A percentile compares a stretch with the other conserved stretches of the same genome.
Conservation (phyloP, 495 filamentous ascomycete genomes). For the Parachaetomium inaequale region DNA sequence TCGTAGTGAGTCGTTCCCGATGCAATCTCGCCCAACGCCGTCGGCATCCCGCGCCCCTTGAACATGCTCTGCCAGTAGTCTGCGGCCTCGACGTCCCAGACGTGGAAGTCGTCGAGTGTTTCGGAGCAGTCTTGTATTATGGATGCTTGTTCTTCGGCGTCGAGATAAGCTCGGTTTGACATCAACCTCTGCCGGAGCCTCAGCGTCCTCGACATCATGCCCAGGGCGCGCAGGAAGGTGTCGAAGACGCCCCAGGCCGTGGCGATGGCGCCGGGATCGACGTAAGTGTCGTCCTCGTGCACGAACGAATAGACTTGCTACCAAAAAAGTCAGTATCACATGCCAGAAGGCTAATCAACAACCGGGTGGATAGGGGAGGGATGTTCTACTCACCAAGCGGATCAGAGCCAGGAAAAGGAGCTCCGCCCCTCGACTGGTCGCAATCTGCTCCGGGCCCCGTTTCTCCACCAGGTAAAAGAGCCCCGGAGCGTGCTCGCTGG, state of each 20-base stretch:
- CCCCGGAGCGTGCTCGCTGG: slow-evolving; percentile 13
- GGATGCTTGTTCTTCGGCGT: slow-evolving; percentile 5
- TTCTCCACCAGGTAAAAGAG: slow-evolving; percentile 18
- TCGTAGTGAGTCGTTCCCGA: slow-evolving; percentile 17
- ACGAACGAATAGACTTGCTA: slow-evolving; percentile 16
- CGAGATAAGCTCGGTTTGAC: background rate
- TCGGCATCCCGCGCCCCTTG: slow-evolving; percentile 18
- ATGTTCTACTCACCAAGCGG: slow-evolving; percentile 8
- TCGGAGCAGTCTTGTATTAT: slow-evolving; percentile 22
- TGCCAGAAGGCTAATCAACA: background rate
- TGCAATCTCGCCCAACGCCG: slow-evolving; percentile 22
- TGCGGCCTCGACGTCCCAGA: slow-evolving; percentile 24
- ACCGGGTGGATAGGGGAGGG: background rate
- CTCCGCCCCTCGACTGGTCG: slow-evolving; percentile 14
- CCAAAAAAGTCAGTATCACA: background rate
- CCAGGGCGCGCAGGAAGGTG: slow-evolving; percentile 12
- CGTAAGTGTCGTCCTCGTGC: slow-evolving; percentile 8
- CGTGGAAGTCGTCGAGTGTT: slow-evolving; percentile 24
- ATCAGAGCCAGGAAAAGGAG: slow-evolving; percentile 15
- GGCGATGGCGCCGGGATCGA: slow-evolving; percentile 12
- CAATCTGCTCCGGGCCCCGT: slow-evolving; percentile 17
- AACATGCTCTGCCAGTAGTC: slow-evolving; percentile 26
- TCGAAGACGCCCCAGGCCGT: slow-evolving; percentile 15
- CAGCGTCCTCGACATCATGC: slow-evolving; percentile 23
- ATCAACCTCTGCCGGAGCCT: slow-evolving; percentile 17